Base-by-base conservation (phyloP, 2,329 filamentous ascomycete species). In the Cladophialophora immunda region DNA sequence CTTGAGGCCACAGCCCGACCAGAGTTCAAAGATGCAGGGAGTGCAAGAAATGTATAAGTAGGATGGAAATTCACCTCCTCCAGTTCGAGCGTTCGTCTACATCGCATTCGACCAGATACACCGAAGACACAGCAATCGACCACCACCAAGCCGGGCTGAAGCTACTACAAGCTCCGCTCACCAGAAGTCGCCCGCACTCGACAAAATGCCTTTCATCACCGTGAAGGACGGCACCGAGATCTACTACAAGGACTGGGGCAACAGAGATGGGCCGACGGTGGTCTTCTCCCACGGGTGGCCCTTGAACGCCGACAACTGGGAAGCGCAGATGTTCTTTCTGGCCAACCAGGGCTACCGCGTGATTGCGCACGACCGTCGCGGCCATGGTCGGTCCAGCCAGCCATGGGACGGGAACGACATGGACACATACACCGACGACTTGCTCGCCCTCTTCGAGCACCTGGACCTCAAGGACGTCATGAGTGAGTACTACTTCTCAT, bases 231-330 rank as follows among this genome's bases (percentile, higher is more conserved):
- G 77, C 29, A 76, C 76, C 34, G 66, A 76, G 58, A 76, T 82
- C 65, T 81, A 75, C 73, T 81, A 81, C 74, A 81, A 81, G 71
- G 77, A 80, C 68, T 81, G 79, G 80, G 79, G 79, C 64, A 78
- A 79, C 71, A 73, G 75, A 1, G 64, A 70, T 3, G 78, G 76
- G 41, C 62, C 72, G 9, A 71, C 75, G 5, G 72, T 80, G 50
- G 74, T 75, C 45, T 80, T 81, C 70, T 77, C 75, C 0, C 79
- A 81, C 59, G 79, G 78, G 62, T 81, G 79, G 79, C 79, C 79
- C 1, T 70, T 81, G 19, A 79, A 74, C 72, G 74, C 73, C 53
- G 79, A 81, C 67, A 78, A 78, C 68, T 81, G 75, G 73, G 79
- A 81, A 58, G 76, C 71, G 54, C 78, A 81, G 60, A 79, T 80